Evolutionary conservation across 768 basidiomycete genomes (phyloP).

Genomic region (Serendipita sp.): DNA sequence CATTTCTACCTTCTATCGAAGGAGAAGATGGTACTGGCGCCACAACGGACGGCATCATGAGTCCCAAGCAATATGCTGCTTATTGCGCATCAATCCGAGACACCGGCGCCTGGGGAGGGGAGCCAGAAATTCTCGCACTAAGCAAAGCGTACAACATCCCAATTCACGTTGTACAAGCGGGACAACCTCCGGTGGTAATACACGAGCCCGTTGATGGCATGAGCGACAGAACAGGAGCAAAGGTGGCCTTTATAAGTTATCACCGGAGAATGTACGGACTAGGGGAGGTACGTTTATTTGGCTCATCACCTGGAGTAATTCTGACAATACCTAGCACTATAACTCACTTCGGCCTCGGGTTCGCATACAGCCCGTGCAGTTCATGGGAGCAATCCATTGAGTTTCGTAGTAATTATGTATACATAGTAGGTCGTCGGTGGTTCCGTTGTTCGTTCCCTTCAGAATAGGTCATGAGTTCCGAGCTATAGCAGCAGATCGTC

Average conservation of each 20-base stretch:
- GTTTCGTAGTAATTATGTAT: no score
- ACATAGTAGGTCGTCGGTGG: no score
- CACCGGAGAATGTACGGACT: slow-evolving; percentile 89
- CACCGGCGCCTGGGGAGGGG: slow-evolving; percentile 92
- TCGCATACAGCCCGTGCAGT: background rate
- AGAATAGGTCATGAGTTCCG: no score
- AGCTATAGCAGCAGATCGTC: slow-evolving; percentile 49
- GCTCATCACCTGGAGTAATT: slow-evolving; percentile 8
- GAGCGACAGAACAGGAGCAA: slow-evolving; percentile 21
- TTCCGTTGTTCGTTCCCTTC: no score
- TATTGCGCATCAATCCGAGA: slow-evolving; percentile 70
- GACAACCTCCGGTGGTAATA: slow-evolving; percentile 65
- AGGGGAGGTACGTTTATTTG: slow-evolving; percentile 60
- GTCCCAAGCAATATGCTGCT: slow-evolving; percentile 38
- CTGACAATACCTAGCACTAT: slow-evolving; percentile 48
- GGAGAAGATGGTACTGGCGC: slow-evolving; percentile 57
- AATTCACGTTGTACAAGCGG: slow-evolving; percentile 82
- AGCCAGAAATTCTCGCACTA: slow-evolving; percentile 89
- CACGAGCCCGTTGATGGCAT: slow-evolving; percentile 43
- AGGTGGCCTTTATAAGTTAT: slow-evolving; percentile 65
- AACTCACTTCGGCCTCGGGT: slow-evolving; percentile 55
- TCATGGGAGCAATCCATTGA: slow-evolving; percentile 3
- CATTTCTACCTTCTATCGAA: slow-evolving; percentile 64
- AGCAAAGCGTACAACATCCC: slow-evolving; percentile 66
- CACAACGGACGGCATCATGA: slow-evolving; percentile 57